phyloP scores from a whole-genome alignment of 768 basidiomycete species.

The Leccinellum albellum region DNA sequence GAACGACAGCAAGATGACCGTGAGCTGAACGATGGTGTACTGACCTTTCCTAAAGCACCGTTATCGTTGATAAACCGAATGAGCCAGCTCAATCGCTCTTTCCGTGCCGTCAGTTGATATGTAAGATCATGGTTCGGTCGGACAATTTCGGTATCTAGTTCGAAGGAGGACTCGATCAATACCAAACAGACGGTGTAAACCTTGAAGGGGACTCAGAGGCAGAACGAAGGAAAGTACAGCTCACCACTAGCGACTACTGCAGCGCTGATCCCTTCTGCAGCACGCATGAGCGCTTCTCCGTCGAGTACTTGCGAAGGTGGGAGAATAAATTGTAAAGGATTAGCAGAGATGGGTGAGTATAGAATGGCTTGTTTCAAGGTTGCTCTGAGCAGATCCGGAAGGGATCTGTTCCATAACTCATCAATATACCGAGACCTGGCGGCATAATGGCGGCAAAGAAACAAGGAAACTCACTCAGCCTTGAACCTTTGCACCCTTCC shows the following conservation, averaged over 20 bases:
- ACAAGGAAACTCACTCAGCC: constrained; percentile 49
- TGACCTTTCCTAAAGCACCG: constrained; percentile 69
- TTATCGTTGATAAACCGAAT: constrained; percentile 89
- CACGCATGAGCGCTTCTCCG: constrained; percentile 73
- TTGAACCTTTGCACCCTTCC: constrained; percentile 61
- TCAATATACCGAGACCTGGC: neutral
- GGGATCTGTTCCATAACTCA: constrained; percentile 48
- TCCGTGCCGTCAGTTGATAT: constrained; percentile 69
- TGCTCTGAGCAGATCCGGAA: constrained; percentile 65
- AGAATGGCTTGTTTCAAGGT: constrained; percentile 82
- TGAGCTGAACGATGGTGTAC: constrained; percentile 1
- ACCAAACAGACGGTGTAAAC: neutral
- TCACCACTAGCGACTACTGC: constrained; percentile 72
- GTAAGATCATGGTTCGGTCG: constrained; percentile 75
- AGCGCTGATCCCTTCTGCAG: constrained; percentile 70
- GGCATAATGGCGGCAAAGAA: neutral
- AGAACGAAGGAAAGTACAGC: neutral
- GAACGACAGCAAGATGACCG: neutral
- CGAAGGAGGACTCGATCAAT: neutral
- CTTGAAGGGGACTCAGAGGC: neutral
- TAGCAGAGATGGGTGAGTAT: constrained; percentile 70
- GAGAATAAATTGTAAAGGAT: constrained; percentile 77
- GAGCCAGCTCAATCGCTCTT: constrained; percentile 77
- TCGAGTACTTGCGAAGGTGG: constrained; percentile 65
- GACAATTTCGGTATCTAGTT: constrained; percentile 61